These are phyloP conservation scores for Colletotrichum falcatum DNA, from an alignment of 2,329 filamentous ascomycete genomes.

Conservation along the genomic window DNA sequence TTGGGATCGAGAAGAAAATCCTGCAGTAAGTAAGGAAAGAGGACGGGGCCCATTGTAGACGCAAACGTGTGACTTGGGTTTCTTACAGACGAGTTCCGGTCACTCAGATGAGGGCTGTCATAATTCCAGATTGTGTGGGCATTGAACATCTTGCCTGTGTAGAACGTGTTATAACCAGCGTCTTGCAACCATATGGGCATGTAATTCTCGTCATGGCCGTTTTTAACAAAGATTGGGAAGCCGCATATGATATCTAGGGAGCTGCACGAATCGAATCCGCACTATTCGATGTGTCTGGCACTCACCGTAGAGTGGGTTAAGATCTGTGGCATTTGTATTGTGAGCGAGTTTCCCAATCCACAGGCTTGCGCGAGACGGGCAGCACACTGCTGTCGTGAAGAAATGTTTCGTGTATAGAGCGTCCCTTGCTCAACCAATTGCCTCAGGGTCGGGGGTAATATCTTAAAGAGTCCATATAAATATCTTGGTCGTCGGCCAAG, in stretches of 20 bases:
- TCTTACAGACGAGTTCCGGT: conserved; percentile 64
- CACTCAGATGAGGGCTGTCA: conserved; percentile 62
- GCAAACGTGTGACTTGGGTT: rapidly evolving
- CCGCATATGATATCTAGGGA: conserved; percentile 47
- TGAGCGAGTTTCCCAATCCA: conserved; percentile 73
- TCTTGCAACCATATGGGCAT: conserved; percentile 64
- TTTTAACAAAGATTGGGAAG: conserved; percentile 63
- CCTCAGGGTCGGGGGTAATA: conserved; percentile 67
- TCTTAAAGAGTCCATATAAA: conserved; percentile 69
- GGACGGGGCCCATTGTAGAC: rapidly evolving
- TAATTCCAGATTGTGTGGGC: conserved; percentile 62
- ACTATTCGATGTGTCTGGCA: conserved; percentile 46
- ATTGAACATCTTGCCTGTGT: conserved; percentile 68
- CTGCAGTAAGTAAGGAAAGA: conserved; percentile 33
- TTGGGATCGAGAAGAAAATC: conserved; percentile 71
- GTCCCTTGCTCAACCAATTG: conserved; percentile 68
- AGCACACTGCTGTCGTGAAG: conserved; percentile 74
- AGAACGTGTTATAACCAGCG: conserved; percentile 65
- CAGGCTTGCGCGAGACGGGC: conserved; percentile 71
- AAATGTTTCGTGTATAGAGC: conserved; percentile 70
- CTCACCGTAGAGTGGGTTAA: conserved; percentile 66
- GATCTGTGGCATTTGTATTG: conserved; percentile 72
- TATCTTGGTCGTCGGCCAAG: conserved; percentile 75
- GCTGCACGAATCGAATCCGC: background rate
- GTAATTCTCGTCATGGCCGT: conserved; percentile 62